Base-by-base conservation (phyloP, 1,284 basidiomycete genomes). In the Sanghuangporus weigelae region DNA sequence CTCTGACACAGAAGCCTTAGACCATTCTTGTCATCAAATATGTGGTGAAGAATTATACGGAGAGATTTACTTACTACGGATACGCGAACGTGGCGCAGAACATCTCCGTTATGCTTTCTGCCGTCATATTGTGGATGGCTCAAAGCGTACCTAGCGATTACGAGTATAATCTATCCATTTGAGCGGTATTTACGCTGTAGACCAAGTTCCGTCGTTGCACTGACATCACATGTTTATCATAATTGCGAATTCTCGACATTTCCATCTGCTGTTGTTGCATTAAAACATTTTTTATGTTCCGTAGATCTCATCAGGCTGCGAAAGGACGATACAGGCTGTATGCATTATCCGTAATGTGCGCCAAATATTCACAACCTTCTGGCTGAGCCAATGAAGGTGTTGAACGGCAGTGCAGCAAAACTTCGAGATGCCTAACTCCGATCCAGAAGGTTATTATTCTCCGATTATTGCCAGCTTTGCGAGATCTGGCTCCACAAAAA, bases 21-120 rank as follows among this genome's bases (percentile, higher is more conserved):
- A 92, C 92, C 7, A 83, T 98, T 11, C 79, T 98, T 42, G 88
- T 98, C 61, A 81, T 99, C 72, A 98, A 98, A 77, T 99, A 99
- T 73, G 76, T 96, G 67, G 77, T 97, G 38, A 81, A 85, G 7
- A 81, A 81, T 23, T 92, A 92, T 72, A 75, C 84, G 0, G 86
- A 90, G 62, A 87, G 89, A 68, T 96, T 87, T 76, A 84, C 86
- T 44, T 96, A 96, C 75, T 98, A 96, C 73, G 96, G 96, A 21
- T 92, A 95, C 63, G 94, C 95, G 39, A 96, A 95, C 73, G 95
- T 98, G 14, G 87, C 92, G 21, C 95, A 96, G 80, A 97, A 95
- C 72, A 84, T 92, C 7, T 85, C 88, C 1, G 83, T 98, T 70
- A 98, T 98, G 96, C 81, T 96, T n/a, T 91, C 89, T 16, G 86